These are phyloP conservation scores for Pleurotus ostreatus DNA, from an alignment of 768 basidiomycete species.

Conservation along the genomic window DNA sequence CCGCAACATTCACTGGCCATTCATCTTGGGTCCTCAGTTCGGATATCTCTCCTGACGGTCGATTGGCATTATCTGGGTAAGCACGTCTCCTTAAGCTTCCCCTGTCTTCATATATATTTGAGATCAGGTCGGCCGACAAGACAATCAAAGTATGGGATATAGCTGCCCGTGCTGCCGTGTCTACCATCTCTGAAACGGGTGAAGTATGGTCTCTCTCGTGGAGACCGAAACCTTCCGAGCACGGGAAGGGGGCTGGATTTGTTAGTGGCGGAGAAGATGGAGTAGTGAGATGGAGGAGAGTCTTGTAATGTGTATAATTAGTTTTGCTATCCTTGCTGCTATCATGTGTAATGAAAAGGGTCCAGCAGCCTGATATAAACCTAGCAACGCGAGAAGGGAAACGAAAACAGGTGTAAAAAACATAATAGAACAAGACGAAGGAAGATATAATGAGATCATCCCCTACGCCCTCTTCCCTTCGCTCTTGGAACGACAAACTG, in stretches of 20 bases:
- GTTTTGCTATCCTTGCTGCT: too few species aligned
- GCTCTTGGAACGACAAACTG: constrained; percentile 1
- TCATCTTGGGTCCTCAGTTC: constrained; percentile 87
- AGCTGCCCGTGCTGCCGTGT: constrained; percentile 66
- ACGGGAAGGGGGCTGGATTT: constrained; percentile 59
- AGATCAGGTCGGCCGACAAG: constrained; percentile 73
- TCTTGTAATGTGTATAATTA: neutral
- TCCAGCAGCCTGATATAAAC: too few species aligned
- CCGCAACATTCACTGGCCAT: constrained; percentile 85
- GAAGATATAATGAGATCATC: neutral
- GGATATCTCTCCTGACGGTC: constrained; percentile 79
- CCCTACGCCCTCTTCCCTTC: neutral
- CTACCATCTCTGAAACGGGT: constrained; percentile 71
- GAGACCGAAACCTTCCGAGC: constrained; percentile 58
- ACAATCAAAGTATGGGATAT: constrained; percentile 88
- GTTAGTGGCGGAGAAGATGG: constrained; percentile 78
- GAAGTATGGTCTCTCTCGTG: constrained; percentile 86
- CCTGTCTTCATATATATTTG: constrained; percentile 4
- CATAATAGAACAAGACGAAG: too few species aligned
- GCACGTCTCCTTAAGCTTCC: constrained; percentile 14
- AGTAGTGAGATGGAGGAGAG: constrained; percentile 71
- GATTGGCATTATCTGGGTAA: constrained; percentile 78
- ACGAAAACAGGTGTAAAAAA: too few species aligned
- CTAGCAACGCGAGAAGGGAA: too few species aligned
- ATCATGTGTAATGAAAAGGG: too few species aligned